phyloP scores from a whole-genome alignment of 2,329 filamentous ascomycete species.

The Pseudonectria foliicola region DNA sequence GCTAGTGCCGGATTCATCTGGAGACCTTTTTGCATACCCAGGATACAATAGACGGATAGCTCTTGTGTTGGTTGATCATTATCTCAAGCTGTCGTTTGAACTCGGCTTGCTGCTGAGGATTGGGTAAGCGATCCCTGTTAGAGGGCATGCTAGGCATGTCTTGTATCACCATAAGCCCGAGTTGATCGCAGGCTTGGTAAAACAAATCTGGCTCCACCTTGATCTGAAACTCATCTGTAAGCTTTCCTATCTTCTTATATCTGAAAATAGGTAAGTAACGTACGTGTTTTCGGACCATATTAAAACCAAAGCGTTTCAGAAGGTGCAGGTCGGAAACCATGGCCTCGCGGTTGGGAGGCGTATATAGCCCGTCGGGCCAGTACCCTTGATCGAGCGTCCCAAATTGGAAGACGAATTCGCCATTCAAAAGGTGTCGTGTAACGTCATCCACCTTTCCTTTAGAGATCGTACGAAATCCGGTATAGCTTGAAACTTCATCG shows the following conservation, averaged over 20 bases:
- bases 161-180: constrained; percentile 61
- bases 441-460: constrained; percentile 50
- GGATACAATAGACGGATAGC: constrained; percentile 56
- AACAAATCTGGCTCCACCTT: constrained; percentile 62
- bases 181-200: constrained; percentile 59
- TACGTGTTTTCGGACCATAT: constrained; percentile 65
- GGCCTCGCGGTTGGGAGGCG: constrained; percentile 57
- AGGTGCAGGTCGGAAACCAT: constrained; percentile 60
- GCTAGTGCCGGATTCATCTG: background rate
- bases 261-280: constrained; percentile 23
- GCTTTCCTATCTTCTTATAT: no score
- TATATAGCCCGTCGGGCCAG: constrained; percentile 64
- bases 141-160: constrained; percentile 59
- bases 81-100: constrained; percentile 57
- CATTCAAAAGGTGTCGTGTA: constrained; percentile 57
- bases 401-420: constrained; percentile 61
- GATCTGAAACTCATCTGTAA: constrained; percentile 33
- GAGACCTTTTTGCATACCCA: constrained; percentile 43
- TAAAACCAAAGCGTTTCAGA: constrained; percentile 60
- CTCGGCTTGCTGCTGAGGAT: constrained; percentile 49
- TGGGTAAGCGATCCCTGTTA: constrained; percentile 27
- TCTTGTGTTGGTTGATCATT: constrained; percentile 55
- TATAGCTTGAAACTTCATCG: constrained; percentile 57
- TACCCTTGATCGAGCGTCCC: constrained; percentile 65
- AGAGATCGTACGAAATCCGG: constrained; percentile 59